Evolutionary conservation across 495 filamentous ascomycete species (phyloP).

Genomic region (Penicillium atrosanguineum): DNA sequence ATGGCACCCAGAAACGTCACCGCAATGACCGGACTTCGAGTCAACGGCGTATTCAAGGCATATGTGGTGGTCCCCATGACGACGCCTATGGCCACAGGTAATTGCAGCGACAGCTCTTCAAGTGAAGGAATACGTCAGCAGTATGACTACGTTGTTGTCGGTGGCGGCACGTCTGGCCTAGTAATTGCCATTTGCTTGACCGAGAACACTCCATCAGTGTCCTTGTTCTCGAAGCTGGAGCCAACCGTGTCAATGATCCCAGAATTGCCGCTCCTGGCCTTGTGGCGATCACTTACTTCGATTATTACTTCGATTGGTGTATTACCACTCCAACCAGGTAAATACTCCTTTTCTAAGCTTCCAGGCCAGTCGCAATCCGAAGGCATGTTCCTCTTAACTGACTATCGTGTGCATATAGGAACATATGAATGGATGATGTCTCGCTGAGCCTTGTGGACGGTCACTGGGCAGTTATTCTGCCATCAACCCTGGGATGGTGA

Average conservation of each 20-base stretch:
- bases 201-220: slow-evolving; percentile 40
- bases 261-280: slow-evolving; percentile 40
- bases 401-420: slow-evolving; percentile 6
- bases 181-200: slow-evolving; percentile 38
- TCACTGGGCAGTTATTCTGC: slow-evolving; percentile 54
- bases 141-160: not conserved
- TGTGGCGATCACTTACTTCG: slow-evolving; percentile 33
- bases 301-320: slow-evolving; percentile 53
- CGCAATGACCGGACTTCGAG: too few species aligned
- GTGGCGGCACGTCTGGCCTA: not conserved
- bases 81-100: too few species aligned
- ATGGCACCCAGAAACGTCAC: too few species aligned
- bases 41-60: too few species aligned
- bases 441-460: slow-evolving; percentile 43
- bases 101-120: too few species aligned
- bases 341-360: not conserved
- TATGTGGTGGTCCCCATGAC: too few species aligned
- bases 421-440: slow-evolving; percentile 19
- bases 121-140: too few species aligned
- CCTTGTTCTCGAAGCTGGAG: slow-evolving; percentile 51
- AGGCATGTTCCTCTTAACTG: too few species aligned
- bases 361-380: too few species aligned
- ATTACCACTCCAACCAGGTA: slow-evolving; percentile 49
- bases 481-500: slow-evolving; percentile 51
- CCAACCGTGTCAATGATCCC: slow-evolving; percentile 37